Conservation (phyloP, 2,329 filamentous ascomycete genomes). For the Hymenoscyphus occultus region DNA sequence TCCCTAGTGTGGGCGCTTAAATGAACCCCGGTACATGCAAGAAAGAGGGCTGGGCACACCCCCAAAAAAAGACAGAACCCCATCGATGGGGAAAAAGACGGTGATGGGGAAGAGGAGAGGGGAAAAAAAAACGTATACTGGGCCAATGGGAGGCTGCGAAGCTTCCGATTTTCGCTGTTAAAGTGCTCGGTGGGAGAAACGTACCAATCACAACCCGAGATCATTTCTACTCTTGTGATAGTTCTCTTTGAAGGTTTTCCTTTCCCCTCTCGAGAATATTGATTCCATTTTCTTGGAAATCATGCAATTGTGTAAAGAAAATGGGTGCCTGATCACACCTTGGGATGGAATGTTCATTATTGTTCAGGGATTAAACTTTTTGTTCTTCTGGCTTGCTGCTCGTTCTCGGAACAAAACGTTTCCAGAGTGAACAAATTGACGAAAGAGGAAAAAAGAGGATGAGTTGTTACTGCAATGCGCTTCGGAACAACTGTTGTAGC, state of each 20-base stretch:
- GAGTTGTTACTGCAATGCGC: constrained; percentile 4
- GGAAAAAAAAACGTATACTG: neutral
- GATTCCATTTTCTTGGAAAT: neutral
- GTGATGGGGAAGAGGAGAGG: neutral
- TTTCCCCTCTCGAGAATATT: neutral
- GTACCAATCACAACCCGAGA: neutral
- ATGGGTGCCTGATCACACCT: constrained; percentile 3
- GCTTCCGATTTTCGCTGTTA: neutral
- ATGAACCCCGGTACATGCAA: neutral
- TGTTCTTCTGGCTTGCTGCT: no score
- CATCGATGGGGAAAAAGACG: neutral
- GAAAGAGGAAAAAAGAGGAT: constrained; percentile 5
- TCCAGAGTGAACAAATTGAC: neutral
- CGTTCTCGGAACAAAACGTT: neutral
- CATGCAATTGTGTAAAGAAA: neutral
- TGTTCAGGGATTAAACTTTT: neutral
- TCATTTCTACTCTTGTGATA: neutral
- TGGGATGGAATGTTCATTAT: neutral
- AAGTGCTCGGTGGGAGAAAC: neutral
- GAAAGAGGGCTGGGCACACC: neutral
- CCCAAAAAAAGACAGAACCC: no score
- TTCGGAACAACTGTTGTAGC: constrained; percentile 10
- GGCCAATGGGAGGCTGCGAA: neutral
- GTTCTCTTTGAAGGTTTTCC: neutral
- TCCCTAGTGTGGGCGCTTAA: neutral